A percentile compares a stretch with the other conserved stretches of the same genome.
Conservation (phyloP, 1,139 yeast genomes). For the Geotrichum candidum region DNA sequence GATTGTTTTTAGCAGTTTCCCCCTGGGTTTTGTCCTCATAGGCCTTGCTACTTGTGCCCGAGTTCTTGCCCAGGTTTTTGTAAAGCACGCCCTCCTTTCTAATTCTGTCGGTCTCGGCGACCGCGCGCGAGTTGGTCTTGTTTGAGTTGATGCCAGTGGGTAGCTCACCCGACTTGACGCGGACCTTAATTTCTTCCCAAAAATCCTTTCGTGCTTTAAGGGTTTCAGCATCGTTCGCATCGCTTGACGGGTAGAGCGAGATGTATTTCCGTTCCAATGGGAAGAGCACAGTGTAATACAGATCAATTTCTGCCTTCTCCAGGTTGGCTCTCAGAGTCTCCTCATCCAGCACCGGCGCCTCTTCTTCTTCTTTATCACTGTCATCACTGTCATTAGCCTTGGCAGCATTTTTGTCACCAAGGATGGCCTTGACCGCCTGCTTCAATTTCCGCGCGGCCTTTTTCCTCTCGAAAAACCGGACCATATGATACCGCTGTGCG, state of each 20-base stretch:
- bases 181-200: conserved; percentile 24
- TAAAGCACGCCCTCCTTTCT: conserved; percentile 4
- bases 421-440: conserved; percentile 49
- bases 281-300: conserved; percentile 69
- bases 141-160: conserved; percentile 22
- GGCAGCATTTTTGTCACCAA: conserved; percentile 26
- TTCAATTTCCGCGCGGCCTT: conserved; percentile 76
- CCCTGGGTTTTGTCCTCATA: neutral
- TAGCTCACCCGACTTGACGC: conserved; percentile 25
- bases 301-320: conserved; percentile 60
- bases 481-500: conserved; percentile 88
- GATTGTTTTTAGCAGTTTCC: conserved; percentile 8
- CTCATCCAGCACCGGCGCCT: conserved; percentile 34
- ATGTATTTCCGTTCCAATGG: conserved; percentile 79
- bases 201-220: conserved; percentile 18
- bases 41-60: conserved; percentile 7
- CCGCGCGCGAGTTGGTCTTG: conserved; percentile 19
- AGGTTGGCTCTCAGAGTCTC: conserved; percentile 18
- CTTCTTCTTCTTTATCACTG: conserved; percentile 33
- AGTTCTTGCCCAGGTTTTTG: conserved; percentile 2
- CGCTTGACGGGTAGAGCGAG: conserved; percentile 55
- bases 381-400: conserved; percentile 31
- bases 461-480: conserved; percentile 82
- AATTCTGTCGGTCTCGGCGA: conserved; percentile 18
- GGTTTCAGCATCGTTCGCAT: conserved; percentile 24